Evolutionary conservation across 2,329 filamentous ascomycete species (phyloP), one percentile per base, ranked within the genome.

Genomic region (Stagonosporopsis vannaccii): DNA sequence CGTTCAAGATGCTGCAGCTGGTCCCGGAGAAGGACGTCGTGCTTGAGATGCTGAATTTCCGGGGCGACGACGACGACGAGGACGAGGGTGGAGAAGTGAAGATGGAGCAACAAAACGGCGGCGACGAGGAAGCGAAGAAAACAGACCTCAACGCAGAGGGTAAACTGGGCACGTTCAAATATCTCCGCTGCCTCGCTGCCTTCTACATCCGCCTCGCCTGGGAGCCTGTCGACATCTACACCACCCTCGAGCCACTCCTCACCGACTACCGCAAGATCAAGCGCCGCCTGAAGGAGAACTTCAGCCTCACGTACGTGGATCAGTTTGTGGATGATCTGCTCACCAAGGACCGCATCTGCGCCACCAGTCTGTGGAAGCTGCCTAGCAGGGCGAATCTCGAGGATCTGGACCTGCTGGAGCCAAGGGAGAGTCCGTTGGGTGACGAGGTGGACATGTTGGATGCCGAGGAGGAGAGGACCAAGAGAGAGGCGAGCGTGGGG

Each of bases 151-250:
- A 75, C 13, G 67, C 68, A 1, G 37, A 50, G 8, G 68, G 70
- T 13, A 70, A 70, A 33, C 63, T 69, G 0, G 70, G 74, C 12
- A 78, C 84, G 39, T 87, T 84, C 75, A 88, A 88, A 62, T 99
- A 99, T 76, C 81, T 99, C 50, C 87, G 93, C 55, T 93, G 91
- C 0, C 81, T 99, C 62, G 94, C 93, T 0, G 89, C 89, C 1
- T 98, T 99, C 75, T 98, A 99, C 76, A 86, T 97, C n/a, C 84
- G 95, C 12, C 79, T 99, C 67, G 96, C 95, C 17, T 89, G 94
- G 72, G 85, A 88, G 64, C 87, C 92, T 6, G 89, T 89, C 66
- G 89, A 95, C 54, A 88, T 98, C 4, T 96, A 94, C 76, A 79
- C 78, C 54, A 85, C 86, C 15, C 80, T 99, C 39, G 95, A 99